Evolutionary conservation across 192 early-diverging fungal genomes (phyloP).

Genomic region (Obelidium mucronatum): DNA sequence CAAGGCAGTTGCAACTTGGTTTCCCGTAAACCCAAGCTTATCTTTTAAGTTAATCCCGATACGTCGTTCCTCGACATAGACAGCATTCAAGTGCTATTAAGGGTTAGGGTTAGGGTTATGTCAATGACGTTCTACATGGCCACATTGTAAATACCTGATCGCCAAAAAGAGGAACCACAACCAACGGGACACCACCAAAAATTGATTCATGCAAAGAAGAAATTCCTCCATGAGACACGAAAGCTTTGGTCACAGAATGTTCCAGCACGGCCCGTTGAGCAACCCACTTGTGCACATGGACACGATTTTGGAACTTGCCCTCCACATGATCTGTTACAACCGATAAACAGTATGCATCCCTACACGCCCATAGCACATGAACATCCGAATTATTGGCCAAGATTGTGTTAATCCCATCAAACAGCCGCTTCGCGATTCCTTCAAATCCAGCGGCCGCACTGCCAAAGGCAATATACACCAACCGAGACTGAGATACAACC

Average conservation of each 20-base stretch:
- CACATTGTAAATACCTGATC: neutral
- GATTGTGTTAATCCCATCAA: neutral
- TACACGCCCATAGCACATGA: neutral
- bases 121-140: neutral
- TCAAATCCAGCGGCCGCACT: neutral
- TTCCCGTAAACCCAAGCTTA: neutral
- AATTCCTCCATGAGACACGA: slow-evolving; percentile 17
- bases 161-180: slow-evolving; percentile 24
- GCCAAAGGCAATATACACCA: slow-evolving; percentile 26
- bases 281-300: slow-evolving; percentile 6
- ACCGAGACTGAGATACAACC: neutral
- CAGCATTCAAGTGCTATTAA: slow-evolving; percentile 5
- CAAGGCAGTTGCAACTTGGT: neutral
- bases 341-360: neutral
- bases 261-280: neutral
- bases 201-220: neutral
- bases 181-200: neutral
- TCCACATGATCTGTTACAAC: neutral
- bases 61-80: neutral
- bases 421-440: neutral
- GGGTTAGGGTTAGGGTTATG: neutral
- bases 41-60: slow-evolving; percentile 7
- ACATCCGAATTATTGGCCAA: neutral
- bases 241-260: neutral
- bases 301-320: neutral